Percentiles rank a stretch among this genome's conserved stretches.
Conservation (phyloP, 2,329 filamentous ascomycete genomes). For the Sodiomyces alkalinus region DNA sequence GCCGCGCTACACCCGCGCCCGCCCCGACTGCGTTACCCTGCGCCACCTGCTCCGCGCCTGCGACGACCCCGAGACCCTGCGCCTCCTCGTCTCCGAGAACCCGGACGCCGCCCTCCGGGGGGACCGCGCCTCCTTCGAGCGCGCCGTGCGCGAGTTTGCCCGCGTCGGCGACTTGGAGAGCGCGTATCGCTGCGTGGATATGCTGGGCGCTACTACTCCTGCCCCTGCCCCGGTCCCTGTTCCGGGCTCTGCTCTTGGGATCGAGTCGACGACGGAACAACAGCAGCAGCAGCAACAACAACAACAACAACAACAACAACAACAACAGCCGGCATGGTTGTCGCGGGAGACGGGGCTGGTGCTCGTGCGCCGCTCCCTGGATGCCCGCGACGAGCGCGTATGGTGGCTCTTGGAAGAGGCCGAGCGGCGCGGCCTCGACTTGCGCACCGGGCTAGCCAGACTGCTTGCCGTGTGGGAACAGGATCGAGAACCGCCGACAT, state of each 20-base stretch:
- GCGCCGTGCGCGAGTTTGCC: constrained; percentile 3
- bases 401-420: constrained; percentile 7
- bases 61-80: constrained; percentile 10
- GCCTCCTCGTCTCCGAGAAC: constrained; percentile 16
- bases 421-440: constrained; percentile 4
- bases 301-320: too few species aligned
- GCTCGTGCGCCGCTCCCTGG: constrained; percentile 5
- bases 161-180: constrained; percentile 4
- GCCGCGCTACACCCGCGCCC: constrained; percentile 13
- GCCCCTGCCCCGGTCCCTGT: too few species aligned
- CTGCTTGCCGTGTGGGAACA: constrained; percentile 3
- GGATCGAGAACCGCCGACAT: not conserved
- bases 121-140: constrained; percentile 2
- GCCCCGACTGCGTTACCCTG: constrained; percentile 12
- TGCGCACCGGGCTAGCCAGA: constrained; percentile 6
- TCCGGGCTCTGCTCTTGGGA: too few species aligned
- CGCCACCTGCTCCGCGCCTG: constrained; percentile 16
- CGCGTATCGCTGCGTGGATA: constrained; percentile 6
- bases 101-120: constrained; percentile 8
- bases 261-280: too few species aligned
- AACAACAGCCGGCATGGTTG: constrained; percentile 3
- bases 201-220: constrained; percentile 3
- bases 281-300: too few species aligned
- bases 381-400: constrained; percentile 6
- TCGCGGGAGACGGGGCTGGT: constrained; percentile 3